Percentiles rank a stretch among this genome's conserved stretches.
These are phyloP conservation scores for Backusella parvicylindrica DNA, from an alignment of 192 early-diverging fungal species.

Conservation along the genomic window DNA sequence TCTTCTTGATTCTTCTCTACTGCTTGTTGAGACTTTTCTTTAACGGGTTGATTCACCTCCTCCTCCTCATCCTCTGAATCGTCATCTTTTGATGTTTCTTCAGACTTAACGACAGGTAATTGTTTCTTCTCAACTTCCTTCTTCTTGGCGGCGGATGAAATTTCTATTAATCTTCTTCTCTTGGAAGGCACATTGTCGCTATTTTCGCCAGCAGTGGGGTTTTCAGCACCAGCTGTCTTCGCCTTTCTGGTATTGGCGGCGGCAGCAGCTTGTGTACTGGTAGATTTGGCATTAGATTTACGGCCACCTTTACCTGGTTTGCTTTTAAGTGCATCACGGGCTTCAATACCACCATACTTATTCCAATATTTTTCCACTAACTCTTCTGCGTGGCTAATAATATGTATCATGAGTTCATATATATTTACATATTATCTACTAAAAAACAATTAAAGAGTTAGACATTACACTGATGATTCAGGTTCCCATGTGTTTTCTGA, in stretches of 20 bases:
- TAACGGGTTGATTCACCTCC: neutral
- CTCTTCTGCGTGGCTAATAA: neutral
- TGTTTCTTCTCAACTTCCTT: neutral
- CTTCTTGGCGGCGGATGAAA: neutral
- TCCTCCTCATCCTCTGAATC: neutral
- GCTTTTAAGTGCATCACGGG: neutral
- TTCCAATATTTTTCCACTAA: neutral
- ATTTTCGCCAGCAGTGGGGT: neutral
- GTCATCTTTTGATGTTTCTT: neutral
- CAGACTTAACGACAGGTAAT: neutral
- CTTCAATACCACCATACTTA: neutral
- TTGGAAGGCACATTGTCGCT: neutral
- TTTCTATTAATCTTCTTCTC: neutral
- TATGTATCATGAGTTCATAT: neutral
- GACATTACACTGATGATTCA: neutral
- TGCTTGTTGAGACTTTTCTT: neutral
- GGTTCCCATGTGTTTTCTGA: conserved; percentile 3
- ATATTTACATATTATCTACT: neutral
- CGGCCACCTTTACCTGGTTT: neutral
- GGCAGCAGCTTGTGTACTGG: neutral
- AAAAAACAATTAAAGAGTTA: neutral
- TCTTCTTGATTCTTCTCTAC: neutral
- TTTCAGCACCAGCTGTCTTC: neutral
- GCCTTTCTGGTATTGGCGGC: neutral
- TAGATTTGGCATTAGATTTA: neutral